Evolutionary conservation across 352 stramenopile genomes (phyloP).

Genomic region (Pythium rishiriense): DNA sequence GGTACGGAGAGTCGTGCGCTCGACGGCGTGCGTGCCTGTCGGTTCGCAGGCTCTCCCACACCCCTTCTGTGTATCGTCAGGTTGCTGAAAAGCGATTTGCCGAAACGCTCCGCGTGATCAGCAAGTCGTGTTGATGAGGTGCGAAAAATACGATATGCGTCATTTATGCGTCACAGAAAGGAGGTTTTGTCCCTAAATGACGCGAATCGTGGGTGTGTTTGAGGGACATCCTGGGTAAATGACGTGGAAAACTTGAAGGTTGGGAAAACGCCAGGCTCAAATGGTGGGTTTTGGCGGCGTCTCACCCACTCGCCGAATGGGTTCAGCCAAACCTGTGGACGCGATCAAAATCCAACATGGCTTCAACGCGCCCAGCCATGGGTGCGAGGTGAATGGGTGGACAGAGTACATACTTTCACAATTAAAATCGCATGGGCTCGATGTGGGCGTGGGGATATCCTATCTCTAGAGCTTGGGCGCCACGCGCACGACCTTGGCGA

Average conservation of each 20-base stretch:
- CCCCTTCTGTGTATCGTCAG: too few species aligned
- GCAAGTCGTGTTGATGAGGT: background rate
- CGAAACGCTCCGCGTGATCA: too few species aligned
- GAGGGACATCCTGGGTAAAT: background rate
- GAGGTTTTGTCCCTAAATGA: background rate
- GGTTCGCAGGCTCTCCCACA: too few species aligned
- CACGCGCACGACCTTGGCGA: slow-evolving; percentile 64
- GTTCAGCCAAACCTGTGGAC: too few species aligned
- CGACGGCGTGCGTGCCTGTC: background rate
- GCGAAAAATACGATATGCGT: background rate
- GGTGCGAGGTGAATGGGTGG: background rate
- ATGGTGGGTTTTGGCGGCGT: too few species aligned
- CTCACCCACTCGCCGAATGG: too few species aligned
- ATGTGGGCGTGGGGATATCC: background rate
- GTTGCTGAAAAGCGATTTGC: too few species aligned
- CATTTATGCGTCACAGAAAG: background rate
- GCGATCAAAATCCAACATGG: too few species aligned
- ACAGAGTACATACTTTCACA: too few species aligned
- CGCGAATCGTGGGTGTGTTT: background rate
- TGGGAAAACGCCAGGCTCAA: too few species aligned
- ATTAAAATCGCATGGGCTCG: too few species aligned
- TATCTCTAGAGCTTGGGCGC: slow-evolving; percentile 45
- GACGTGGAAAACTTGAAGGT: background rate
- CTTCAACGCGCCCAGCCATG: background rate
- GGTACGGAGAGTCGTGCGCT: background rate